phyloP scores from a whole-genome alignment of 1,284 basidiomycete species.

The Puccinia sorghi region DNA sequence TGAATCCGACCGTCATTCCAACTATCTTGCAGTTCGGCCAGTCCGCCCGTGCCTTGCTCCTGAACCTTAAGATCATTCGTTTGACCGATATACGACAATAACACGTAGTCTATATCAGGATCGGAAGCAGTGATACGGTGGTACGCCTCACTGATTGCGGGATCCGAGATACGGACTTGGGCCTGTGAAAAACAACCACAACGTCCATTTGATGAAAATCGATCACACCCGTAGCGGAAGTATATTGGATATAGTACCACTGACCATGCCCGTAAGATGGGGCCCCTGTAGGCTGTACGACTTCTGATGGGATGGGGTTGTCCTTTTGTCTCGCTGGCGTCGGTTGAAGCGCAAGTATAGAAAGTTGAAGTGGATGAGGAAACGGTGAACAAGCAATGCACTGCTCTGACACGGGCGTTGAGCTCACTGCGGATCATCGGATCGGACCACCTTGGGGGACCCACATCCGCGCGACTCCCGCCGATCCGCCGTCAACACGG shows the following conservation, averaged over 20 bases:
- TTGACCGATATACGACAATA: constrained; percentile 81
- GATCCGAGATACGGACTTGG: constrained; percentile 47
- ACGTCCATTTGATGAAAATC: not conserved
- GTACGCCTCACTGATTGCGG: constrained; percentile 68
- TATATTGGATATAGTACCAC: not conserved
- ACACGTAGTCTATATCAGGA: constrained; percentile 75
- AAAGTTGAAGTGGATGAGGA: not conserved
- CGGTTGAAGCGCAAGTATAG: not conserved
- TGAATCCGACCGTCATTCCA: constrained; percentile 93
- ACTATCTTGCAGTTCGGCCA: constrained; percentile 89
- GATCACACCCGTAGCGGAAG: not conserved
- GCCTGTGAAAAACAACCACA: constrained; percentile 19
- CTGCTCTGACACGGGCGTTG: not conserved
- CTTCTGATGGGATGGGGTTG: not conserved
- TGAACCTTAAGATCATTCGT: constrained; percentile 89
- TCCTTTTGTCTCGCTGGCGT: no score
- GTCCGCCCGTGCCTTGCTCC: constrained; percentile 74
- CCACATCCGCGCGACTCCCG: not conserved
- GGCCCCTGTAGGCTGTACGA: not conserved
- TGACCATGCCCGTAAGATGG: constrained; percentile 4
- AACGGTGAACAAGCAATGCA: not conserved
- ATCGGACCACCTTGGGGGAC: not conserved
- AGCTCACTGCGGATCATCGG: constrained; percentile 14
- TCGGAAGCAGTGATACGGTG: constrained; percentile 73
- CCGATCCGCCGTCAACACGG: not conserved